Conservation (phyloP, 306 rosid species). For the Quercus gilva region DNA sequence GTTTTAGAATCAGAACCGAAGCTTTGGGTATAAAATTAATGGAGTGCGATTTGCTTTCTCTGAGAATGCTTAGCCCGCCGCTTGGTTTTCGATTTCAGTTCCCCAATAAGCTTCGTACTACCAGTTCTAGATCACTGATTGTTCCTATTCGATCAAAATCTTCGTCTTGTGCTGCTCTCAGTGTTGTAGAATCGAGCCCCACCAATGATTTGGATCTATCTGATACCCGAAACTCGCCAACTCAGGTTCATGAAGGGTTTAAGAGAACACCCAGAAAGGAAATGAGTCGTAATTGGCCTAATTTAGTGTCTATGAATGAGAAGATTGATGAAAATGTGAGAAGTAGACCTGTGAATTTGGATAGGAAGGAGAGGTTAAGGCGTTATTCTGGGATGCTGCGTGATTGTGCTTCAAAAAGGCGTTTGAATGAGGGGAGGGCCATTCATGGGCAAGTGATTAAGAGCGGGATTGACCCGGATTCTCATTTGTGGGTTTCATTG, state of each 20-base stretch:
- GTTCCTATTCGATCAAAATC: neutral
- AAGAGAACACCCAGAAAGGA: neutral
- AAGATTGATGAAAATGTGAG: neutral
- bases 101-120: neutral
- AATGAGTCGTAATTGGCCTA: neutral
- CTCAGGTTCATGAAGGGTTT: neutral
- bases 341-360: neutral
- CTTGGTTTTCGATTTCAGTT: slow-evolving; percentile 11
- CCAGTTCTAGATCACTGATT: neutral
- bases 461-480: slow-evolving; percentile 23
- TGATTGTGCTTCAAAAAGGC: slow-evolving; percentile 26
- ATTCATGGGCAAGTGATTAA: slow-evolving; percentile 28
- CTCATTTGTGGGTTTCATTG: slow-evolving; percentile 32
- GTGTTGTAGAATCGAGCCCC: neutral
- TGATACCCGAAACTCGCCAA: neutral
- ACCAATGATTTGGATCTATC: slow-evolving; percentile 3
- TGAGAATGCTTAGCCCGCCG: neutral
- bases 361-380: slow-evolving; percentile 25
- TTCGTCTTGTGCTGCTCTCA: neutral
- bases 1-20: neutral
- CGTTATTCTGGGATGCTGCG: slow-evolving; percentile 28
- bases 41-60: neutral
- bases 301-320: neutral
- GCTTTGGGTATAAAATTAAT: neutral
- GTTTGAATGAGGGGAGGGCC: slow-evolving; percentile 36